These are phyloP conservation scores for Barnettozyma californica DNA, from an alignment of 805 yeast species.

Conservation along the genomic window DNA sequence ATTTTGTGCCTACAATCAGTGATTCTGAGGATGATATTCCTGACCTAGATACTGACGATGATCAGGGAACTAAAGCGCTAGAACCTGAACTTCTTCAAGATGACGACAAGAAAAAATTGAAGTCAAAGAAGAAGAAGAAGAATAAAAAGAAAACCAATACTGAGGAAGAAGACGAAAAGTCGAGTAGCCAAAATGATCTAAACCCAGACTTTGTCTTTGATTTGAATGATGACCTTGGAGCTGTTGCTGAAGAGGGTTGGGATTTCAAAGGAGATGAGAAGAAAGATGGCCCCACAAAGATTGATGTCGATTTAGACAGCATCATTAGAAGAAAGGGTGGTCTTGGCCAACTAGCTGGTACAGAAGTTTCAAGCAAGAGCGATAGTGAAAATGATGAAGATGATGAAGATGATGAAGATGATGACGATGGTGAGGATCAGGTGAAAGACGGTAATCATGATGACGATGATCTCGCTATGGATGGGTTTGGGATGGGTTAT, in stretches of 20 bases:
- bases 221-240: slow-evolving; percentile 50
- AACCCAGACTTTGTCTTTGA: slow-evolving; percentile 73
- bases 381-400: slow-evolving; percentile 40
- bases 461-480: slow-evolving; percentile 40
- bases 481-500: slow-evolving; percentile 38
- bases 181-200: slow-evolving; percentile 52
- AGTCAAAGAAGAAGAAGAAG: slow-evolving; percentile 16
- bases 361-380: slow-evolving; percentile 32
- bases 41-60: slow-evolving; percentile 38
- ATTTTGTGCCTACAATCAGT: slow-evolving; percentile 68
- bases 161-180: slow-evolving; percentile 29
- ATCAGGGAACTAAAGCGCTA: slow-evolving; percentile 29
- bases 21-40: slow-evolving; percentile 72
- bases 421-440: slow-evolving; percentile 18
- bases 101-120: slow-evolving; percentile 1
- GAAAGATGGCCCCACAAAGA: slow-evolving; percentile 26
- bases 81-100: slow-evolving; percentile 7
- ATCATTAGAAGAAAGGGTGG: slow-evolving; percentile 88
- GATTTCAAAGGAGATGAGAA: slow-evolving; percentile 57
- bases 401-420: slow-evolving; percentile 34
- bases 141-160: slow-evolving; percentile 19
- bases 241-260: slow-evolving; percentile 68
- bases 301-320: slow-evolving; percentile 80
- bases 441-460: too few species aligned
- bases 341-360: slow-evolving; percentile 47